phyloP scores from a whole-genome alignment of 129 eudicot species.

The Flaveria bidentis region DNA sequence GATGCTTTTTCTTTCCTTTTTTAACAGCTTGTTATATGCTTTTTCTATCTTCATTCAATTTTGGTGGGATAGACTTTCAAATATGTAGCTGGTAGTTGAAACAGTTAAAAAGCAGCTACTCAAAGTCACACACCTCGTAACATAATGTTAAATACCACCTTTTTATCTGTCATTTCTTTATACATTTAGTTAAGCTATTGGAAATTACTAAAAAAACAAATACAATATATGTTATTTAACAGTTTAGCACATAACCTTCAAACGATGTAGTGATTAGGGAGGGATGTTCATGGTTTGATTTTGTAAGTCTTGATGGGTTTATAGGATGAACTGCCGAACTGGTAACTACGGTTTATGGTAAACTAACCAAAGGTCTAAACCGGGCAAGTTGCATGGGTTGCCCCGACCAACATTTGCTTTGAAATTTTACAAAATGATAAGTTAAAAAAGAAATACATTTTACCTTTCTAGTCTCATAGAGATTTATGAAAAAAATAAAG shows the following conservation, averaged over 20 bases:
- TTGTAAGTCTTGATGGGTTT: too few relatives aligned
- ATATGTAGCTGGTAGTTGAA: conserved; percentile 40
- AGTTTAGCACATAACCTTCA: not conserved
- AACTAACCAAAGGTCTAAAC: too few relatives aligned
- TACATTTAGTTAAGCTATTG: not conserved
- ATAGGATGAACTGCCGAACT: too few relatives aligned
- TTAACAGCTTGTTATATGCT: conserved; percentile 36
- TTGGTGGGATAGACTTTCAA: conserved; percentile 43
- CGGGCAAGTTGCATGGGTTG: too few relatives aligned
- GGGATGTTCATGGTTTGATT: too few relatives aligned
- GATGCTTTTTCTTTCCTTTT: conserved; percentile 35
- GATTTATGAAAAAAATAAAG: too few relatives aligned
- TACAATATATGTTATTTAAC: not conserved
- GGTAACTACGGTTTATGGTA: too few relatives aligned
- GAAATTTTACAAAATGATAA: too few relatives aligned
- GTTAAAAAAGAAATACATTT: too few relatives aligned
- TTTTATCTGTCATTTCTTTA: conserved; percentile 10
- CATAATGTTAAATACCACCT: conserved; percentile 30
- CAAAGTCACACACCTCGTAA: conserved; percentile 25
- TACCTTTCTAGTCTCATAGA: too few relatives aligned
- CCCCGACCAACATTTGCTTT: too few relatives aligned
- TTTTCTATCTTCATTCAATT: conserved; percentile 38
- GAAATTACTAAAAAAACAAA: not conserved
- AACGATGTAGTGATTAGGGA: too few relatives aligned
- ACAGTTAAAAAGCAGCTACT: conserved; percentile 35